These are phyloP conservation scores for Populus trichocarpa DNA, from an alignment of 441 rosid species.

Conservation along the genomic window DNA sequence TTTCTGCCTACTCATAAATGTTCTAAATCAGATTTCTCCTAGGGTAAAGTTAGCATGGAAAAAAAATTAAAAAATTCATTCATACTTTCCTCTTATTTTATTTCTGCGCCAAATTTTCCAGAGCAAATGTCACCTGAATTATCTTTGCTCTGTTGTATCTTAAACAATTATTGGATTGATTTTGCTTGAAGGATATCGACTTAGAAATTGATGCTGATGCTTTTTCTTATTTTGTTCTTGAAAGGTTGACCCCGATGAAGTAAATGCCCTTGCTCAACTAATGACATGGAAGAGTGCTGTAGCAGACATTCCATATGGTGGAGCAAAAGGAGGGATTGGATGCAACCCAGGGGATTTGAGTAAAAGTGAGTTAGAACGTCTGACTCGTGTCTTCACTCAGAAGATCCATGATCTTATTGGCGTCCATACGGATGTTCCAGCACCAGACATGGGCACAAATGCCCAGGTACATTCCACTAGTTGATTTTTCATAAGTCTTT, in stretches of 20 bases:
- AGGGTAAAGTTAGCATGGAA: too few species aligned
- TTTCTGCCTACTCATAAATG: too few species aligned
- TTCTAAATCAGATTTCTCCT: too few species aligned
- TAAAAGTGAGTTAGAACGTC: conserved; percentile 76
- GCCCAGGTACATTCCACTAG: conserved; percentile 49
- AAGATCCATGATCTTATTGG: conserved; percentile 98
- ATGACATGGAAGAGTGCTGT: conserved; percentile 99
- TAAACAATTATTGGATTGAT: not conserved
- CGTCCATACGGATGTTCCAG: conserved; percentile 89
- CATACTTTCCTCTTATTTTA: too few species aligned
- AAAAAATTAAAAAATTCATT: too few species aligned
- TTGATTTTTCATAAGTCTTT: not conserved
- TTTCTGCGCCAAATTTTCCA: not conserved
- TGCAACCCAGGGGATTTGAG: conserved; percentile 78
- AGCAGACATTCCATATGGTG: conserved; percentile 94
- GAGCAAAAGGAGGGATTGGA: conserved; percentile 98
- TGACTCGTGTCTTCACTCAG: conserved; percentile 97
- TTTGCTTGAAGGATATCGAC: not conserved
- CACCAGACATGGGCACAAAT: conserved; percentile 99
- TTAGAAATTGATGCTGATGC: not conserved
- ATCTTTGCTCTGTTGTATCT: not conserved
- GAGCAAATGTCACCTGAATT: not conserved
- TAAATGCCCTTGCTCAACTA: conserved; percentile 93
- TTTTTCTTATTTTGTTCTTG: not conserved
- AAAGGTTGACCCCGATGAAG: conserved; percentile 98